Evolutionary conservation across 2,329 filamentous ascomycete genomes (phyloP).

Genomic region (Didymella pomorum): DNA sequence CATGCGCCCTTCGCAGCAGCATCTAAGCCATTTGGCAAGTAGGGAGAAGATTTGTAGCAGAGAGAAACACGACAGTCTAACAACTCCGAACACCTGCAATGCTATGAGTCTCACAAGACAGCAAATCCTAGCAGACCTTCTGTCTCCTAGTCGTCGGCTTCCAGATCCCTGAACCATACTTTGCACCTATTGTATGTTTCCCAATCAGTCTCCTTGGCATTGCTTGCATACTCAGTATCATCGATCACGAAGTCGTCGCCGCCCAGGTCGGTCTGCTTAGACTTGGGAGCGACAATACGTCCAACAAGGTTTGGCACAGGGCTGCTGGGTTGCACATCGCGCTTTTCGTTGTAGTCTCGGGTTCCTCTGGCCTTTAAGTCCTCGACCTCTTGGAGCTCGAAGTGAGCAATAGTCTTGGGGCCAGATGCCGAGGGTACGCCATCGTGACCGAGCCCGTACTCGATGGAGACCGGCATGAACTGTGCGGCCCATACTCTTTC

Average conservation of each 20-base stretch:
- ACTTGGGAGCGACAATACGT: neutral
- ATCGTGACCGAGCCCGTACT: neutral
- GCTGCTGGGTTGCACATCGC: neutral
- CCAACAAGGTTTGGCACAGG: neutral
- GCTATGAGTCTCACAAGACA: neutral
- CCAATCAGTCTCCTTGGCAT: neutral
- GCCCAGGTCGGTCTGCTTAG: neutral
- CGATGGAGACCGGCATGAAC: constrained; percentile 5
- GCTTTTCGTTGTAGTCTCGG: neutral
- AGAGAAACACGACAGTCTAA: too few species aligned
- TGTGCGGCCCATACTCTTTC: constrained; percentile 6
- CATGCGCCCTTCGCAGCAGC: too few species aligned
- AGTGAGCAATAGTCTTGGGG: neutral
- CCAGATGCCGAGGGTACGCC: neutral
- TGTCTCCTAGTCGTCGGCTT: neutral
- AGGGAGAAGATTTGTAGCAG: too few species aligned
- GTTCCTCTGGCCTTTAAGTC: neutral
- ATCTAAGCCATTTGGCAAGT: too few species aligned
- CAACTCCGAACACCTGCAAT: neutral
- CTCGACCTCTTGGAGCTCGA: neutral
- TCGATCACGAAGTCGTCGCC: neutral
- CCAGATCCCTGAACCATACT: neutral
- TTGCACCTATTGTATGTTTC: constrained; percentile 1
- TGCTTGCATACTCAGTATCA: neutral
- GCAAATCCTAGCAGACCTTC: too few species aligned